Evolutionary conservation across 352 stramenopile genomes (phyloP), one percentile per base, ranked within the genome.

Genomic region (Phytophthora brassicae): DNA sequence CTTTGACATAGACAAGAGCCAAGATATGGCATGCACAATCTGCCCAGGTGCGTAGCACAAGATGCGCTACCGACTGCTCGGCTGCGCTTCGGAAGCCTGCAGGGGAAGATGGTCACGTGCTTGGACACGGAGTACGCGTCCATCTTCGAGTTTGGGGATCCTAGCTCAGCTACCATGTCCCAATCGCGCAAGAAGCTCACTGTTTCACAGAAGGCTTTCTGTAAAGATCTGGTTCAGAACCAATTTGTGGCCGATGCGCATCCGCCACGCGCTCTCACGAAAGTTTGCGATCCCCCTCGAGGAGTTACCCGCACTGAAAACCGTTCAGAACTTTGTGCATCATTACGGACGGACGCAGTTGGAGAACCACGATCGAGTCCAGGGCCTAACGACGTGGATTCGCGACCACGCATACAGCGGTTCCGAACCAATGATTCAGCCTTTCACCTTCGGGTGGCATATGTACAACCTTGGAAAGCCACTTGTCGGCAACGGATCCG

Each of bases 381-480:
- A 41, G 4, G 33, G 17, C 2, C 33, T 41, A 41, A 41, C 12
- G 33, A n/a, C 33, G 17, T 41, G 7, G 7, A 41, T 46, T 3
- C 17, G 12, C 11, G 48, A 56, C 4, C 16, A 19, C 4, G 33
- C n/a, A 7, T 55, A 9, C 33, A 20, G 45, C 29, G n/a, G 48
- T n/a, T 6, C 33, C 9, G 48, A 56, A 20, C 31, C 16, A 12
- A 14, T 28, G 48, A 33, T 20, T 35, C 7, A 56, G 33, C 29
- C 48, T 7, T 46, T 56, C 33, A 45, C 48, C 5, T 56, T 56
- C 29, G n/a, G n/a, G 3, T 56, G 48, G 48, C 23, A 26, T 13
- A 56, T 26, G 33, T 29, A 56, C 20, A 19, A 20, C 33, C 9
- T 0, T 3, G 33, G 46, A 6, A 45, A 28, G 33, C 33, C 33